Conservation (phyloP, 2,329 filamentous ascomycete genomes). For the Lasiodiplodia gonubiensis region DNA sequence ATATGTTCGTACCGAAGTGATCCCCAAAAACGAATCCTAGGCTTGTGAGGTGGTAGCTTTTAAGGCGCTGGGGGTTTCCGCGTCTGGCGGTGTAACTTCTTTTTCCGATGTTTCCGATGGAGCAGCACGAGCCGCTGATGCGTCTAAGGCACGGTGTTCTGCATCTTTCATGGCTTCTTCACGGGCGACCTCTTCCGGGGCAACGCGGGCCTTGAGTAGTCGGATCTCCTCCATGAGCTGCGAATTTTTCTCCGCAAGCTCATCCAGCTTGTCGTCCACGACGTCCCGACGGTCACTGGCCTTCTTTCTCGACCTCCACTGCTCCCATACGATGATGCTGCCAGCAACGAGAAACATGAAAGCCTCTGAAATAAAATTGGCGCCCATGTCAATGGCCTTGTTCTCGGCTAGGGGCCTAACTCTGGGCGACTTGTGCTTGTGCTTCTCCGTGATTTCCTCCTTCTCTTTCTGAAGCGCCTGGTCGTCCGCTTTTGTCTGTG, state of each 20-base stretch:
- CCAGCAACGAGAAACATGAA: constrained; percentile 71
- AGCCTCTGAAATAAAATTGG: constrained; percentile 70
- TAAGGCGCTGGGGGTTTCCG: not conserved
- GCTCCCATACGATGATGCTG: constrained; percentile 66
- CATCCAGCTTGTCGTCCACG: constrained; percentile 63
- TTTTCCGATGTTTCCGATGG: not conserved
- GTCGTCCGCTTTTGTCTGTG: constrained; percentile 63
- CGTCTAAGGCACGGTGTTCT: not conserved
- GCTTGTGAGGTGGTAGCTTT: not conserved
- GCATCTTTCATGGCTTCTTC: not conserved
- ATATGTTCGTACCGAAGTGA: not conserved
- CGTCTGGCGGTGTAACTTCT: not conserved
- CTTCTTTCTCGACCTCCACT: constrained; percentile 65
- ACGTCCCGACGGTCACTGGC: constrained; percentile 65
- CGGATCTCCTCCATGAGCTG: constrained; percentile 48
- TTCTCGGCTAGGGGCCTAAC: constrained; percentile 70
- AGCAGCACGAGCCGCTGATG: not conserved
- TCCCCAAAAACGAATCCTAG: not conserved
- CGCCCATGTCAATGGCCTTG: constrained; percentile 71
- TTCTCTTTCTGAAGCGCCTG: constrained; percentile 54
- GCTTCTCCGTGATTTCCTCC: constrained; percentile 54
- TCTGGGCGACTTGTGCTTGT: constrained; percentile 41
- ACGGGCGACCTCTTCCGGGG: not conserved
- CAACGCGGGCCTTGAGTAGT: constrained; percentile 43
- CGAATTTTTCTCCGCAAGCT: constrained; percentile 58